Evolutionary conservation across 106 monocot species (phyloP), one percentile per base, ranked within the genome.

Genomic region (Dioscorea dumetorum): DNA sequence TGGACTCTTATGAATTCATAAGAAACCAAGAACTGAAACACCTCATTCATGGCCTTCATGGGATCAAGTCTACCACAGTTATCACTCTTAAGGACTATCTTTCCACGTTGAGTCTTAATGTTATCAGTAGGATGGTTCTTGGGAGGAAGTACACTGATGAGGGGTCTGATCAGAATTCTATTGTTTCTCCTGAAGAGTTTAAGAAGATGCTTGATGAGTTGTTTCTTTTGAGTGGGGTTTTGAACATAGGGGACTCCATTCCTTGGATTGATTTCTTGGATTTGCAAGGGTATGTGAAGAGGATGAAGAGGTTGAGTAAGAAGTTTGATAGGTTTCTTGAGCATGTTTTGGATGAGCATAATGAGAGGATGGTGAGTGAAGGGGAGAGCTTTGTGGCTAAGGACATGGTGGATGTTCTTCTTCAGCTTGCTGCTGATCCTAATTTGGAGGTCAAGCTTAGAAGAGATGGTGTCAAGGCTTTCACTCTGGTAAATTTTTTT

Each of bases 151-250:
- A 83, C 67, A 21, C 72, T 16, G 80, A 76, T 60, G 69, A 58
- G 0, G 41, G 10, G 17, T n/a, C 62, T 48, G 61, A n/a, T n/a
- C n/a, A 66, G 41, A 59, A 20, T 14, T 54, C 50, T 58, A 51
- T 66, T 11, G 68, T 85, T 65, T 63, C 84, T 16, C 79, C 84
- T 14, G 78, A 80, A 49, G 93, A 93, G 75, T 93, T 93, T 74
- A 89, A 86, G 77, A 59, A 7, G 81, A 93, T 89, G 88, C 62
- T 93, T 1, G 86, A 93, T 63, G 93, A 93, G 81, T 59, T 88
- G 31, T 88, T 93, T 67, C 68, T 88, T 49, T 72, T 93, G 12
- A 93, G 76, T 63, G 92, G 84, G 19, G 87, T 75, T 15, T 41
- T 84, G n/a, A 88, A 88, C 64, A 71, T 88, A 7, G 87, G 87